These are phyloP conservation scores for Panus rudis DNA, from an alignment of 768 basidiomycete species.

Conservation along the genomic window DNA sequence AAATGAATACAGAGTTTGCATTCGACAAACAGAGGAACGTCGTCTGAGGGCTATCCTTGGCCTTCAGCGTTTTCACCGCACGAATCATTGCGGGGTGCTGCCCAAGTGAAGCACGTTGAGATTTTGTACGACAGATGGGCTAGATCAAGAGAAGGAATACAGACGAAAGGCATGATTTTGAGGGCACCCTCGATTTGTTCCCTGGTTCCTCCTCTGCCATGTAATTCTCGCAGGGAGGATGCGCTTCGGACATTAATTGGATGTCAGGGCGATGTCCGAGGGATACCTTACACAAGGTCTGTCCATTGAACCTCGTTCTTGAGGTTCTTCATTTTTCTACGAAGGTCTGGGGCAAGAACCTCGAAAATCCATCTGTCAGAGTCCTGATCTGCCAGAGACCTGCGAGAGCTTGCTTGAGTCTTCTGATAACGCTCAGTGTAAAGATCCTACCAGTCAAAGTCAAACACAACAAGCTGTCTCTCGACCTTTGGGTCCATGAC, in stretches of 20 bases:
- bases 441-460: constrained; percentile 83
- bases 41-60: constrained; percentile 49
- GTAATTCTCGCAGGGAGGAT: constrained; percentile 64
- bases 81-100: constrained; percentile 97
- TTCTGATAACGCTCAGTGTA: no score
- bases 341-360: constrained; percentile 78
- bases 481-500: constrained; percentile 21
- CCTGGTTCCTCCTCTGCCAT: constrained; percentile 59
- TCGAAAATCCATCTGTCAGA: constrained; percentile 91
- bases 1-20: constrained; percentile 87
- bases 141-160: constrained; percentile 21
- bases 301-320: constrained; percentile 77
- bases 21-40: constrained; percentile 92
- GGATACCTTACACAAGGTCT: constrained; percentile 73
- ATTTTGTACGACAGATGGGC: neutral
- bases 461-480: constrained; percentile 81
- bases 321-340: constrained; percentile 69
- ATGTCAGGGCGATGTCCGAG: neutral
- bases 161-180: constrained; percentile 78
- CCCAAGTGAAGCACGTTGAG: neutral
- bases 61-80: constrained; percentile 73
- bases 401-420: constrained; percentile 21
- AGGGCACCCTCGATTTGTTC: constrained; percentile 76
- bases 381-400: constrained; percentile 94
- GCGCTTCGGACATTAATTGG: constrained; percentile 35